Evolutionary conservation across 2,329 filamentous ascomycete genomes (phyloP).

Genomic region (Macrophomina tecta): DNA sequence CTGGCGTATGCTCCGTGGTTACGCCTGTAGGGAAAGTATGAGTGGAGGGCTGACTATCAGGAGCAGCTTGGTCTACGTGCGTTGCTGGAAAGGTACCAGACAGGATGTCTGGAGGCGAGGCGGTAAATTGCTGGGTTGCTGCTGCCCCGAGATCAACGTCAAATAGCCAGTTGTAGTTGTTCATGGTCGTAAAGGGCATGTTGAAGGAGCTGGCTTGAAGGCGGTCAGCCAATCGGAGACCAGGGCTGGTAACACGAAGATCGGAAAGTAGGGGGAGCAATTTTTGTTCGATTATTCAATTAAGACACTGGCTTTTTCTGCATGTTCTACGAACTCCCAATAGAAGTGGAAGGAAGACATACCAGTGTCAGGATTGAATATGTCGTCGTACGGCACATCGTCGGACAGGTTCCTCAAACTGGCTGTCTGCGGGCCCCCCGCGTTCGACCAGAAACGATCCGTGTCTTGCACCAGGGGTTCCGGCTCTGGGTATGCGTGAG

Average conservation of each 20-base stretch:
- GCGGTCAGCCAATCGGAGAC: constrained; percentile 19
- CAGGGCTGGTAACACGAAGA: constrained; percentile 3
- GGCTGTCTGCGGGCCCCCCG: constrained; percentile 36
- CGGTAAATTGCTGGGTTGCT: constrained; percentile 30
- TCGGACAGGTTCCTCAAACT: constrained; percentile 33
- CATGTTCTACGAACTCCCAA: constrained; percentile 18
- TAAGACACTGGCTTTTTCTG: constrained; percentile 11
- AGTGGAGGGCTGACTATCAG: constrained; percentile 26
- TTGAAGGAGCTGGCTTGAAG: constrained; percentile 64
- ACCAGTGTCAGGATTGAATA: constrained; percentile 65
- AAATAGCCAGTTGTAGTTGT: constrained; percentile 69
- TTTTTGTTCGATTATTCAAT: constrained; percentile 22
- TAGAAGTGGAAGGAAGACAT: constrained; percentile 30
- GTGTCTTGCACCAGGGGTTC: constrained; percentile 35
- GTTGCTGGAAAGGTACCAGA: constrained; percentile 35
- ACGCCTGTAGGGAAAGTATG: constrained; percentile 29
- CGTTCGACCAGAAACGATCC: constrained; percentile 42
- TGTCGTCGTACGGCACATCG: constrained; percentile 56
- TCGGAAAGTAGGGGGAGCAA: background rate
- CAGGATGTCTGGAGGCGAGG: constrained; percentile 33
- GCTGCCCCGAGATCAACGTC: constrained; percentile 49
- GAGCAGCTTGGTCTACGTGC: constrained; percentile 29
- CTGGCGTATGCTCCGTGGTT: constrained; percentile 27
- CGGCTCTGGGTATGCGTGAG: constrained; percentile 32
- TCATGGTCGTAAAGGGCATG: constrained; percentile 68